phyloP scores from a whole-genome alignment of 2,329 filamentous ascomycete genomes.

The Daldinia eschscholtzii region DNA sequence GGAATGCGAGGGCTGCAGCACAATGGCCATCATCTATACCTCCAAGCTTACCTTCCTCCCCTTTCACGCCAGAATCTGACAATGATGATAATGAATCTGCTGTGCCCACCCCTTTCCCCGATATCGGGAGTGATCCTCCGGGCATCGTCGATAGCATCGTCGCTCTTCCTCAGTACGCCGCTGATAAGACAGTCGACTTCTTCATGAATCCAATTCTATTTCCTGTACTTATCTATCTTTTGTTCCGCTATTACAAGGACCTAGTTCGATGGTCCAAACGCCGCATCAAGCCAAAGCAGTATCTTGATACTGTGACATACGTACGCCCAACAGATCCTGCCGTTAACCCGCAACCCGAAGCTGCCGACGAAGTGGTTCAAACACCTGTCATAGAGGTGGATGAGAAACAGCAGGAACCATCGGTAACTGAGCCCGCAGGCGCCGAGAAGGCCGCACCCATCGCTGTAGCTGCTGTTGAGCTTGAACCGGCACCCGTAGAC shows the following conservation, averaged over 20 bases:
- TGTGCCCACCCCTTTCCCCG: conserved; percentile 47
- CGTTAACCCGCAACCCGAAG: conserved; percentile 3
- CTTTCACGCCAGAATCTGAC: conserved; percentile 42
- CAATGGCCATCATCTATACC: conserved; percentile 57
- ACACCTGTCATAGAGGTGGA: conserved; percentile 8
- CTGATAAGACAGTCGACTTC: conserved; percentile 66
- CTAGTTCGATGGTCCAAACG: conserved; percentile 56
- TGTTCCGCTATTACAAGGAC: conserved; percentile 62
- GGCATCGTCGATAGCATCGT: conserved; percentile 65
- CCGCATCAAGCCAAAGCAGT: conserved; percentile 48
- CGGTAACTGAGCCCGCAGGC: conserved; percentile 3
- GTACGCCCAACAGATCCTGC: conserved; percentile 40
- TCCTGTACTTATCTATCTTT: conserved; percentile 53
- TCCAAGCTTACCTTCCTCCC: conserved; percentile 49
- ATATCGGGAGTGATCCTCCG: conserved; percentile 54
- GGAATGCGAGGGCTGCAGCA: conserved; percentile 55
- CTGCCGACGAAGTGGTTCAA: conserved; percentile 11
- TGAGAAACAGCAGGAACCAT: conserved; percentile 22
- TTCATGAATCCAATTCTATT: conserved; percentile 54
- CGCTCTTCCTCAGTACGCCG: conserved; percentile 63
- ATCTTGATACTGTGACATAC: conserved; percentile 43
- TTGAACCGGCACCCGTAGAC: conserved; percentile 32
- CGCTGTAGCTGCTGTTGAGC: conserved; percentile 39
- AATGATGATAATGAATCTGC: conserved; percentile 53
- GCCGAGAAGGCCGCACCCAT: conserved; percentile 38